Percentiles rank a stretch among this genome's conserved stretches.
These are phyloP conservation scores for Oryza officinalis DNA, from an alignment of 176 grass and related monocot genomes.

Conservation along the genomic window DNA sequence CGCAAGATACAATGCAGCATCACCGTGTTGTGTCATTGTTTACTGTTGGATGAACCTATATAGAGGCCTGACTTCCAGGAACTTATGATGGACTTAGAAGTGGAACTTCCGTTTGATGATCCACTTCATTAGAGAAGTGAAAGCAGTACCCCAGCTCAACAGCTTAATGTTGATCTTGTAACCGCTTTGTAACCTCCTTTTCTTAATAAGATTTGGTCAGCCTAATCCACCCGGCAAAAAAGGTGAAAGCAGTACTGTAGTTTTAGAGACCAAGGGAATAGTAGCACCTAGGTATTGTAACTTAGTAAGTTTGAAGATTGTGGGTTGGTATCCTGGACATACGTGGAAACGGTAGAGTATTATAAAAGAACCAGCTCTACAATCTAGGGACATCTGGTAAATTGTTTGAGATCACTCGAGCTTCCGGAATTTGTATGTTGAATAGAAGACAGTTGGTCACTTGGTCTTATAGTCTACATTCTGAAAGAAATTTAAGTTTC, in stretches of 20 bases:
- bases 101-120: not conserved
- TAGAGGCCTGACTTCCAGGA: not conserved
- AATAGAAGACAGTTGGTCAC: not conserved
- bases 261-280: not conserved
- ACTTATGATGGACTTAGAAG: not conserved
- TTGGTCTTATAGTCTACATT: not conserved
- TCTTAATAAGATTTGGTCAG: no score
- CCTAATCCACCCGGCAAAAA: no score
- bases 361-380: not conserved
- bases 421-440: conserved; percentile 6
- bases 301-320: not conserved
- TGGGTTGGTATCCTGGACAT: not conserved
- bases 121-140: not conserved
- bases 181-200: no score
- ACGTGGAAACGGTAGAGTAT: not conserved
- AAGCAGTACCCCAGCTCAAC: not conserved
- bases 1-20: not conserved
- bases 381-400: not conserved
- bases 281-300: not conserved
- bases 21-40: not conserved
- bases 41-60: not conserved
- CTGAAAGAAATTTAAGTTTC: not conserved
- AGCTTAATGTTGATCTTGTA: no score
- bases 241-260: not conserved
- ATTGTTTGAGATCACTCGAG: not conserved